Evolutionary conservation across 129 eudicot genomes (phyloP).

Genomic region (Helichrysum umbraculigerum): DNA sequence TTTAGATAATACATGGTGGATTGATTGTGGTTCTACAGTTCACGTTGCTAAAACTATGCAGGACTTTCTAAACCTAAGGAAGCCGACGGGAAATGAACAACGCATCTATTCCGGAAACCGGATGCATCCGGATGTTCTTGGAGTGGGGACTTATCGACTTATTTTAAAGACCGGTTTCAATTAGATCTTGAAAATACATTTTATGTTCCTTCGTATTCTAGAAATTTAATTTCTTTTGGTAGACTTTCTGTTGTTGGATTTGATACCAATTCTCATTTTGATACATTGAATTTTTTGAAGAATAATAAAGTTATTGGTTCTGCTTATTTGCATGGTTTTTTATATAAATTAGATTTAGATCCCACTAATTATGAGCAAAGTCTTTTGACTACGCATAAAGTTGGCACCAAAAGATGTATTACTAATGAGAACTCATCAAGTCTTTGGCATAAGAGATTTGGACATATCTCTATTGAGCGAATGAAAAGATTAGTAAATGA

Average conservation of each 20-base stretch:
- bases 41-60: background rate
- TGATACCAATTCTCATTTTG: slow-evolving; percentile 5
- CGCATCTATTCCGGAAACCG: background rate
- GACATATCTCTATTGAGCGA: background rate
- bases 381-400: slow-evolving; percentile 2
- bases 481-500: slow-evolving; percentile 2
- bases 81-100: background rate
- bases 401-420: background rate
- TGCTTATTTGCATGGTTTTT: background rate
- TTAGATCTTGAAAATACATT: background rate
- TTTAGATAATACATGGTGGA: slow-evolving; percentile 1
- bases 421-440: background rate
- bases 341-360: background rate
- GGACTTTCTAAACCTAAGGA: slow-evolving; percentile 2
- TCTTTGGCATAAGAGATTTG: background rate
- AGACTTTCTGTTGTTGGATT: background rate
- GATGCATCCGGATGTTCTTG: background rate
- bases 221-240: background rate
- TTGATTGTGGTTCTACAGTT: background rate
- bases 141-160: background rate
- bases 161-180: background rate
- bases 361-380: background rate
- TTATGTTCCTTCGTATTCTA: background rate
- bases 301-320: background rate
- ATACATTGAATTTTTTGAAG: background rate